Evolutionary conservation across 306 rosid genomes (phyloP).

Genomic region (Quercus suber): DNA sequence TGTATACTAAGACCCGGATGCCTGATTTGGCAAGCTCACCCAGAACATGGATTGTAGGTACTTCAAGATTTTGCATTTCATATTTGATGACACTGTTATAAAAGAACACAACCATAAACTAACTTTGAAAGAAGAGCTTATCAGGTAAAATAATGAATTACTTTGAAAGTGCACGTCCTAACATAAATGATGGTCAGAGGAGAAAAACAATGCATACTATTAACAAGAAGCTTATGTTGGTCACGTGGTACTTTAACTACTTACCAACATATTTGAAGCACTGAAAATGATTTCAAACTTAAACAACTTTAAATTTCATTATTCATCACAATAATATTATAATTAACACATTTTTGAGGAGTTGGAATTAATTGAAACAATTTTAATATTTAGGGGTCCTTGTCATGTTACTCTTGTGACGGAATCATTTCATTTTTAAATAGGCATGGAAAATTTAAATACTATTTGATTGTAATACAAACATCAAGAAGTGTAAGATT

Average conservation of each 20-base stretch:
- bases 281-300: not conserved
- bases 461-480: not conserved
- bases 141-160: conserved; percentile 3
- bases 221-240: not conserved
- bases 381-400: not conserved
- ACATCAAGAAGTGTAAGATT: not conserved
- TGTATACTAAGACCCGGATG: conserved; percentile 1
- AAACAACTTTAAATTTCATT: not conserved
- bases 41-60: not conserved
- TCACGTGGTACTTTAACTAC: not conserved
- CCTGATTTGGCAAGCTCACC: not conserved
- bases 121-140: not conserved
- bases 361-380: not conserved
- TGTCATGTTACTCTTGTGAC: not conserved
- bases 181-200: not conserved
- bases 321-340: not conserved
- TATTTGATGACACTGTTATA: not conserved
- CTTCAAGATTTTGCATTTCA: not conserved
- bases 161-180: not conserved
- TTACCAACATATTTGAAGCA: not conserved
- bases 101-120: not conserved
- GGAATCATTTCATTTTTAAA: not conserved
- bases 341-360: not conserved
- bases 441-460: not conserved
- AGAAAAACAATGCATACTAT: not conserved